These are phyloP conservation scores for Teratosphaeria epicoccoides DNA, from an alignment of 2,329 filamentous ascomycete species.

Conservation along the genomic window DNA sequence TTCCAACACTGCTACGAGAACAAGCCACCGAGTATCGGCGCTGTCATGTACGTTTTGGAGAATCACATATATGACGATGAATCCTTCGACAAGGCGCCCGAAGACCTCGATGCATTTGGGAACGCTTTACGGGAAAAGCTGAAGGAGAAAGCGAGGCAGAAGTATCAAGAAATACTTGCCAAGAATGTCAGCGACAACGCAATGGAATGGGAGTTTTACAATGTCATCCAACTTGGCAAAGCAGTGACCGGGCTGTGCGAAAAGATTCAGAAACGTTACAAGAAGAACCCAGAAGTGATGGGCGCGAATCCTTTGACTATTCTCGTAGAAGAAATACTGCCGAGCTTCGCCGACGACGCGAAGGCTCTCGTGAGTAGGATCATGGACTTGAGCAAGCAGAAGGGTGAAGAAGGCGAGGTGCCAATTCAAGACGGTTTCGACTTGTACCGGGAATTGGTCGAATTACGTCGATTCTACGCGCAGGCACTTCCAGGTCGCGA, in stretches of 20 bases:
- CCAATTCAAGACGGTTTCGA: conserved; percentile 88
- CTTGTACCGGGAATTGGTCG: conserved; percentile 77
- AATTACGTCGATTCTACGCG: conserved; percentile 70
- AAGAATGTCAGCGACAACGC: conserved; percentile 69
- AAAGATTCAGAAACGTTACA: conserved; percentile 85
- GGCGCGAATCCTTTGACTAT: conserved; percentile 60
- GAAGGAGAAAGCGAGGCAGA: conserved; percentile 61
- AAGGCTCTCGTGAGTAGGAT: conserved; percentile 75
- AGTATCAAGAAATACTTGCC: conserved; percentile 69
- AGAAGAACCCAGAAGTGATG: conserved; percentile 77
- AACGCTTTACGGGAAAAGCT: conserved; percentile 63
- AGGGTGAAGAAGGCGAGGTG: conserved; percentile 65
- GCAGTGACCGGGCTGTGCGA: conserved; percentile 75
- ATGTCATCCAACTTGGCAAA: conserved; percentile 82
- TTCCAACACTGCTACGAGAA: conserved; percentile 79
- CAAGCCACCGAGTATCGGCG: conserved; percentile 73
- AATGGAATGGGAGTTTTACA: conserved; percentile 79
- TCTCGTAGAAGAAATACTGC: conserved; percentile 72
- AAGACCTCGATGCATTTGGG: conserved; percentile 62
- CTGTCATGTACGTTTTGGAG: conserved; percentile 69
- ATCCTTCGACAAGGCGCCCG: conserved; percentile 58
- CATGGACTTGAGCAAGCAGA: conserved; percentile 58
- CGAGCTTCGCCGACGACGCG: conserved; percentile 81
- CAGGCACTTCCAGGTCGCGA: conserved; percentile 59
- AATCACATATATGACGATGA: conserved; percentile 72